Percentiles rank a stretch among this genome's conserved stretches.
Evolutionary conservation across 768 basidiomycete genomes (phyloP).

Genomic region (Ramaria sp.): DNA sequence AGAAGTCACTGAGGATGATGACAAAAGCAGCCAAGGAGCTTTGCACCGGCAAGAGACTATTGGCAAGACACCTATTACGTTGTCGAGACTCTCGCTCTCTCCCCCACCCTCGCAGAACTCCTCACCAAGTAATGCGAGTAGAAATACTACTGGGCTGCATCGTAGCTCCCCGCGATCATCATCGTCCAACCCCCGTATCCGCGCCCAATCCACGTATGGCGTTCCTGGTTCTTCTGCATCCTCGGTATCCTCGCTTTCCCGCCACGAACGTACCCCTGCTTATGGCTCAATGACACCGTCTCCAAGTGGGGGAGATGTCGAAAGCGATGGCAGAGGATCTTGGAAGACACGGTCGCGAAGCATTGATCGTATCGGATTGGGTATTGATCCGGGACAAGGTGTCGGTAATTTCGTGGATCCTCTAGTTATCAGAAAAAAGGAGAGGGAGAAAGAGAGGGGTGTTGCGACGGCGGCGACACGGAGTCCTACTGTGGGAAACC

Average conservation of each 20-base stretch:
- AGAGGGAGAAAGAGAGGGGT: conserved; percentile 21
- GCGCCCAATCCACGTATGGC: conserved; percentile 11
- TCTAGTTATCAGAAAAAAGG: conserved; percentile 55
- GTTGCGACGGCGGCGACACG: conserved; percentile 25
- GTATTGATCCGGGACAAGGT: conserved; percentile 15
- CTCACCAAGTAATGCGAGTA: not conserved
- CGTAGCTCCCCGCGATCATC: conserved; percentile 9
- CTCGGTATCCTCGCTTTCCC: not conserved
- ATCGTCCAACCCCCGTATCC: conserved; percentile 10
- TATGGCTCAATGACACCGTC: not conserved
- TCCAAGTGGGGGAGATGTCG: not conserved
- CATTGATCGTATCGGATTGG: conserved; percentile 19
- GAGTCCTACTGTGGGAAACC: conserved; percentile 31
- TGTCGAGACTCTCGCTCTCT: conserved; percentile 13
- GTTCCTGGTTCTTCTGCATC: conserved; percentile 4
- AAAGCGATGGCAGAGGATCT: not conserved
- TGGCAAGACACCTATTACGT: conserved; percentile 13
- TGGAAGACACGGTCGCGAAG: conserved; percentile 26
- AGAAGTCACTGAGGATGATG: not conserved
- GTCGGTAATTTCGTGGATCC: conserved; percentile 68
- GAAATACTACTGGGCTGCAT: conserved; percentile 1
- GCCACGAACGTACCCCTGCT: not conserved
- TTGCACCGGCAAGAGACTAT: conserved; percentile 12
- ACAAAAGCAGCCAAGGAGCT: not conserved
- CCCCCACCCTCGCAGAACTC: conserved; percentile 10